Conservation (phyloP, 2,329 filamentous ascomycete genomes). For the Colletotrichum filicis region DNA sequence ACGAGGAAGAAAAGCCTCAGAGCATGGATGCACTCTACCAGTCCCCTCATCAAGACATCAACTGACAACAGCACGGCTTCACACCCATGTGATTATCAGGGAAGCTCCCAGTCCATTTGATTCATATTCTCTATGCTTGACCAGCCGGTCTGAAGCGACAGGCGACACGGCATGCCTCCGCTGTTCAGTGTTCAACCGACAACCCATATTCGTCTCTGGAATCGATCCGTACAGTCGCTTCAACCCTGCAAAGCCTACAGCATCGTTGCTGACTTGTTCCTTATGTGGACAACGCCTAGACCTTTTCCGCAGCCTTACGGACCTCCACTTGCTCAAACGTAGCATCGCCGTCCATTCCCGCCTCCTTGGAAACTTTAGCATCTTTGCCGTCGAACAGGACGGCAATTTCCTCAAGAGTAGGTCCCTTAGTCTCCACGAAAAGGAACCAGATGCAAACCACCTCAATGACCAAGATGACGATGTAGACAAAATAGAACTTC, state of each 20-base stretch:
- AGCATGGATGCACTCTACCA: not conserved
- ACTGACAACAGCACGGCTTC: not conserved
- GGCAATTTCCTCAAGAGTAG: not conserved
- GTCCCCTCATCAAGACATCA: not conserved
- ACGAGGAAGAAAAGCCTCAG: too few relatives aligned
- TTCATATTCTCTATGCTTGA: not conserved
- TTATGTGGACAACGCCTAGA: not conserved
- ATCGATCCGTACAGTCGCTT: not conserved
- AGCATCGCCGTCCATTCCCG: not conserved
- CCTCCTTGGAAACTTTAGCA: not conserved
- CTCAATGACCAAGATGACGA: not conserved
- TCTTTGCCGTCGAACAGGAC: slow-evolving; percentile 12
- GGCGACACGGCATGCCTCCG: not conserved
- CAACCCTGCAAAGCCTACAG: not conserved
- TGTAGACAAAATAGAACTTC: not conserved
- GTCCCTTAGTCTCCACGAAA: not conserved
- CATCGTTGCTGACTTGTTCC: not conserved
- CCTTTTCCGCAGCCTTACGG: not conserved
- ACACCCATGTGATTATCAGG: not conserved
- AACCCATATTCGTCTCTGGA: not conserved
- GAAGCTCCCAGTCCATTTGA: not conserved
- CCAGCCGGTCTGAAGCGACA: not conserved
- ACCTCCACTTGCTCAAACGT: not conserved
- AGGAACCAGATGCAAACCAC: not conserved
- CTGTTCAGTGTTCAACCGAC: not conserved